Evolutionary conservation across 83 land plant genomes (phyloP).

Genomic region (Diphasiastrum complanatum): DNA sequence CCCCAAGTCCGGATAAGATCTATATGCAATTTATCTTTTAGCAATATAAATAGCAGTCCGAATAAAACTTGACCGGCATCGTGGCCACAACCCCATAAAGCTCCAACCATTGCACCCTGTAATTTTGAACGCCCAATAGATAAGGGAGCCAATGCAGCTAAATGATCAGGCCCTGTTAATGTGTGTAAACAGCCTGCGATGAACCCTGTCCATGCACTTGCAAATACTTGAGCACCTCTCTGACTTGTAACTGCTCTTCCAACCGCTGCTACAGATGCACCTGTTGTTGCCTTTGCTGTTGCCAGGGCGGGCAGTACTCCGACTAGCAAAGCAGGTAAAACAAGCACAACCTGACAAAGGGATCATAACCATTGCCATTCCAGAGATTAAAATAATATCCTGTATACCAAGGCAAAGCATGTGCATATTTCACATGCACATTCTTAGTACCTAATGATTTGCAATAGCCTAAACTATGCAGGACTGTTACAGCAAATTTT

Average conservation of each 20-base stretch:
- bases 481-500: too few relatives aligned
- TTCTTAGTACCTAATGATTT: too few relatives aligned
- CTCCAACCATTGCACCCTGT: constrained; percentile 4
- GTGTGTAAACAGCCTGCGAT: constrained; percentile 6
- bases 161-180: constrained; percentile 1
- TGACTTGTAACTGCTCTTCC: not conserved
- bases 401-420: too few relatives aligned
- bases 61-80: constrained; percentile 3
- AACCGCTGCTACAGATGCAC: not conserved
- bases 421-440: too few relatives aligned
- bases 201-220: constrained; percentile 8
- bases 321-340: not conserved
- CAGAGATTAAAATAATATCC: too few relatives aligned
- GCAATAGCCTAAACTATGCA: too few relatives aligned
- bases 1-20: constrained; percentile 4
- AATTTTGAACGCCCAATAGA: constrained; percentile 1
- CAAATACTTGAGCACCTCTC: not conserved
- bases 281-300: not conserved
- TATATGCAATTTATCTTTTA: not conserved
- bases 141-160: constrained; percentile 6
- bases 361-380: too few relatives aligned
- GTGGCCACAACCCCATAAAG: constrained; percentile 7
- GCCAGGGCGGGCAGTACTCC: not conserved
- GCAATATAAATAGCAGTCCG: constrained; percentile 1
- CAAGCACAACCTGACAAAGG: too few relatives aligned